These are phyloP conservation scores for Heliosperma pusillum DNA, from an alignment of 148 eudicot species.

Conservation along the genomic window DNA sequence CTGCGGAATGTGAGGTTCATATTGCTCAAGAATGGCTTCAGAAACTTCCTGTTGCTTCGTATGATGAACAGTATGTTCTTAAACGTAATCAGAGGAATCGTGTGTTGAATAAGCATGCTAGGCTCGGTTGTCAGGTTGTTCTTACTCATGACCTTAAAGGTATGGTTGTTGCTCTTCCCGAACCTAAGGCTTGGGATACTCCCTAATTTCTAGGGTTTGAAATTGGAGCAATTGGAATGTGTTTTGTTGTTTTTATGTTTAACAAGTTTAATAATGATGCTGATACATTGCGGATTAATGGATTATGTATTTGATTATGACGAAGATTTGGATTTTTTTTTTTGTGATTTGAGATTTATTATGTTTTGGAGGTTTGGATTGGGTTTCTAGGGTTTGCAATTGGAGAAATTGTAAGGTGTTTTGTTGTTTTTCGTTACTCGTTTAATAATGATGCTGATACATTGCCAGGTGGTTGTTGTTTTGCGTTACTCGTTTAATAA, in stretches of 20 bases:
- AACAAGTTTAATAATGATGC: background rate
- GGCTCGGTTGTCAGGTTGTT: constrained; percentile 92
- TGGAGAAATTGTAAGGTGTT: background rate
- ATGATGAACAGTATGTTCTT: constrained; percentile 84
- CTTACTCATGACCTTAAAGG: constrained; percentile 70
- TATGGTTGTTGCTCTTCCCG: constrained; percentile 98
- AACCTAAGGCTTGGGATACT: constrained; percentile 86
- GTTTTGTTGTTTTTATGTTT: constrained; percentile 2
- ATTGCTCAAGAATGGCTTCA: constrained; percentile 94
- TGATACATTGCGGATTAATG: background rate
- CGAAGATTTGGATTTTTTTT: background rate
- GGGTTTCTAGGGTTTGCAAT: background rate
- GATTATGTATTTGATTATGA: background rate
- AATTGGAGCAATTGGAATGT: background rate
- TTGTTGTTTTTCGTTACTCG: background rate
- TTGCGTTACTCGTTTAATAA: too few relatives aligned
- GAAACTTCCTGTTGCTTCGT: constrained; percentile 59
- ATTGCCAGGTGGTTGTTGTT: background rate
- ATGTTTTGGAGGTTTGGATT: background rate
- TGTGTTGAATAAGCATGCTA: constrained; percentile 69
- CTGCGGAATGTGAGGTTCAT: constrained; percentile 96
- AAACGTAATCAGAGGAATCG: constrained; percentile 51
- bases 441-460: background rate
- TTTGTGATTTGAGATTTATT: background rate
- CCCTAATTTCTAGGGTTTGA: constrained; percentile 44